Base-by-base conservation (phyloP, 2,329 filamentous ascomycete species). In the Rhexocercosporidium sp. region DNA sequence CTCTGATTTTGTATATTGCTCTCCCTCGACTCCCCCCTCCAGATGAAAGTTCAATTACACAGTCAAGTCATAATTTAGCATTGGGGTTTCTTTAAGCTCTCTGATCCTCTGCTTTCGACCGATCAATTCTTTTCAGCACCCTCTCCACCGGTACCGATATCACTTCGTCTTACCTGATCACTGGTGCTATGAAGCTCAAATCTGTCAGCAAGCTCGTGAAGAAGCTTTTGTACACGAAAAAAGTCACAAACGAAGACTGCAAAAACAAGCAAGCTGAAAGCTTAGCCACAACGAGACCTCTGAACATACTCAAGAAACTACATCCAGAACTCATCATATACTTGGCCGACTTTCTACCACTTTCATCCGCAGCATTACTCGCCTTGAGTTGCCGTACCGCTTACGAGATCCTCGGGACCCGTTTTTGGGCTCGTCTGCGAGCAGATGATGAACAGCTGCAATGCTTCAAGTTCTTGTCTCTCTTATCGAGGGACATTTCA, bases 311-410 rank as follows among this genome's bases (percentile, higher is more conserved):
- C 54, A 59, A 59, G 34, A 59, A 59, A 12, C 54, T 59, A 59
- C 54, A 59, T 59, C 54, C 59, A 51, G 65, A 67, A 20, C 61
- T 67, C 27, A 57, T 67, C 51, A 60, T 67, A 31, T 41, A 67
- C 44, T 46, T 67, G 12, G 60, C 61, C 37, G 53, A 61, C 27
- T 67, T 67, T 39, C 65, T 67, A 16, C 61, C 65, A 46, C 34
- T 61, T 64, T 54, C 54, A 25, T 67, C 65, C 54, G 25, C 65
- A 34, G 61, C 46, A 54, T 56, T 61, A 29, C 60, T 67, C 49
- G 29, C 65, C 20, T 59, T 67, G 54, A 64, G 54, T 62, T 67
- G 65, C 60, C 53, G 65, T 56, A 31, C 65, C 18, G 44, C 51
- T 46, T 64, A 64, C 54, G 29, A 47, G 56, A 64, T 61, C 53